Conservation (phyloP, 352 stramenopile genomes). For the Globisporangium emineosum region DNA sequence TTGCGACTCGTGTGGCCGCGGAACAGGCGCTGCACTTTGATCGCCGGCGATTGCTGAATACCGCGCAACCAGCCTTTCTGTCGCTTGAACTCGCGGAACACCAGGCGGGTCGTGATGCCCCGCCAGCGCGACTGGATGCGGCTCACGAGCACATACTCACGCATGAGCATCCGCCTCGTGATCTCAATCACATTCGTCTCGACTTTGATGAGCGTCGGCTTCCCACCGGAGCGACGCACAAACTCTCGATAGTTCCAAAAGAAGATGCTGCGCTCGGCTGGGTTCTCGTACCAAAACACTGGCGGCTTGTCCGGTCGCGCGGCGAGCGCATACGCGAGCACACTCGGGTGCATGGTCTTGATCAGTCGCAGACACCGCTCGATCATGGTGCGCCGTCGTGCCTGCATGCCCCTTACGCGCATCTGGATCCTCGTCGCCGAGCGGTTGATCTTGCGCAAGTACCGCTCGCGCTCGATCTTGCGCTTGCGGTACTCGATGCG, state of each 20-base stretch:
- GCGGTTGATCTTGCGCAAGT: conserved; percentile 49
- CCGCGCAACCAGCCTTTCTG: conserved; percentile 59
- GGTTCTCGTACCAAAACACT: conserved; percentile 82
- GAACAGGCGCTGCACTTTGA: conserved; percentile 72
- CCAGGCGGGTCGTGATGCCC: conserved; percentile 53
- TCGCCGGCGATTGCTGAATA: conserved; percentile 58
- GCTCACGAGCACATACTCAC: conserved; percentile 63
- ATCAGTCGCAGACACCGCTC: conserved; percentile 70
- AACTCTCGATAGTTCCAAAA: conserved; percentile 81
- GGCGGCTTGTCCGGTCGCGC: conserved; percentile 30
- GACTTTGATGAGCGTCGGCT: conserved; percentile 62
- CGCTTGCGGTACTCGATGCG: conserved; percentile 48
- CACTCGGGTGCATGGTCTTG: conserved; percentile 44
- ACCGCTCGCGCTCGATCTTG: conserved; percentile 42
- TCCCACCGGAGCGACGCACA: conserved; percentile 53
- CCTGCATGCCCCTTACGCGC: conserved; percentile 58
- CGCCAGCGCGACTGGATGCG: conserved; percentile 69
- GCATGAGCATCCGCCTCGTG: conserved; percentile 50
- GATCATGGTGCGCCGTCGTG: conserved; percentile 45
- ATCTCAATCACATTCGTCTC: conserved; percentile 78
- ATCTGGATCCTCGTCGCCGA: conserved; percentile 58
- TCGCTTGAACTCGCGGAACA: conserved; percentile 63
- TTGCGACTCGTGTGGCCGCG: conserved; percentile 39
- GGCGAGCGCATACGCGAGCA: conserved; percentile 40
- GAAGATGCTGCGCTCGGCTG: conserved; percentile 52